Percentiles rank a stretch among this genome's conserved stretches.
Conservation (phyloP, 306 rosid species). For the Rubus idaeus region DNA sequence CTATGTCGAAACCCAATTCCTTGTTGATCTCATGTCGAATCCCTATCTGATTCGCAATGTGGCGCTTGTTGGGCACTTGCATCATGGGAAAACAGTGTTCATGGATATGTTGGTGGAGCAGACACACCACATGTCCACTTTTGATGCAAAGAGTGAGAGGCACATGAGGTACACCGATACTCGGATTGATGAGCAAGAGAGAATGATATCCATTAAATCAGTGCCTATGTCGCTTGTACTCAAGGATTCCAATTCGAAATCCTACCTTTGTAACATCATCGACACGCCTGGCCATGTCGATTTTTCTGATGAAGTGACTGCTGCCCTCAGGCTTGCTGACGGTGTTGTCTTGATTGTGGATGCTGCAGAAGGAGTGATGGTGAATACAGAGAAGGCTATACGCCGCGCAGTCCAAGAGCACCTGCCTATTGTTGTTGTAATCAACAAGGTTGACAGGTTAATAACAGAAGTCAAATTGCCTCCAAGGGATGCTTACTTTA, state of each 20-base stretch:
- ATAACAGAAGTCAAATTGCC: slow-evolving; percentile 95
- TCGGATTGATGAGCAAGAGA: slow-evolving; percentile 84
- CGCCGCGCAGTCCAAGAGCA: slow-evolving; percentile 95
- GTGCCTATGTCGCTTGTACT: slow-evolving; percentile 94
- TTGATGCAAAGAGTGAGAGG: slow-evolving; percentile 72
- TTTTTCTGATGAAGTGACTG: slow-evolving; percentile 96
- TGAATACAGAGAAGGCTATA: slow-evolving; percentile 93
- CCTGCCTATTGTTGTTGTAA: slow-evolving; percentile 84
- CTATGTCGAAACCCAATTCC: slow-evolving; percentile 69
- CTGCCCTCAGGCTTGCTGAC: slow-evolving; percentile 88
- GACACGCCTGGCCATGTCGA: slow-evolving; percentile 93
- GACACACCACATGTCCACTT: slow-evolving; percentile 89
- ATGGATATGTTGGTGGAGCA: slow-evolving; percentile 97
- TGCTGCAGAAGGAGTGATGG: slow-evolving; percentile 96
- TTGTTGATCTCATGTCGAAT: slow-evolving; percentile 86
- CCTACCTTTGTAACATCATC: slow-evolving; percentile 79
- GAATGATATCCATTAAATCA: slow-evolving; percentile 80
- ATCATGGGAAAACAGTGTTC: slow-evolving; percentile 91
- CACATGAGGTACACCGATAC: slow-evolving; percentile 84
- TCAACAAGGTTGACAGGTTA: slow-evolving; percentile 95
- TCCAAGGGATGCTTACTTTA: slow-evolving; percentile 94
- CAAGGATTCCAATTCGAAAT: slow-evolving; percentile 77
- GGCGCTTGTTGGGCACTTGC: slow-evolving; percentile 84
- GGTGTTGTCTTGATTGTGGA: slow-evolving; percentile 90
- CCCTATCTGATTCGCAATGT: slow-evolving; percentile 76